phyloP scores from a whole-genome alignment of 805 yeast species.

The Candida schatavii region DNA sequence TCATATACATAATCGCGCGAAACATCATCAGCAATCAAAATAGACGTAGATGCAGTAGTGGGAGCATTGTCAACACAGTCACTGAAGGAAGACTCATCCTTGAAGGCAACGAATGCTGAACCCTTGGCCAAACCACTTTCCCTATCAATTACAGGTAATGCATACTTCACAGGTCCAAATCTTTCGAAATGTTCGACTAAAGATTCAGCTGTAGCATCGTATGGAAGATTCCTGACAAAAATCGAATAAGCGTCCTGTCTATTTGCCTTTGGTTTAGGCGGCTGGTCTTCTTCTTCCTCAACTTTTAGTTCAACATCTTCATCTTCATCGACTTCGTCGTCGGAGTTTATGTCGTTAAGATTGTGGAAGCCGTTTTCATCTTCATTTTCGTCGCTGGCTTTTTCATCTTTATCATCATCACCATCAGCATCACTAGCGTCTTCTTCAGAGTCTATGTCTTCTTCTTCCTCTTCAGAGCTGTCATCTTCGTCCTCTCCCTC shows the following conservation, averaged over 20 bases:
- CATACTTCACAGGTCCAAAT: constrained; percentile 89
- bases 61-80: constrained; percentile 81
- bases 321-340: constrained; percentile 29
- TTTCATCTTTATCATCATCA: constrained; percentile 32
- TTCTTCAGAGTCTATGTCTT: constrained; percentile 38
- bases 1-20: constrained; percentile 85
- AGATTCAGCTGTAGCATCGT: constrained; percentile 83
- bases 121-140: constrained; percentile 87
- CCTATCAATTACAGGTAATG: constrained; percentile 87
- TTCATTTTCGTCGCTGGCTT: constrained; percentile 21
- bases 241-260: constrained; percentile 69
- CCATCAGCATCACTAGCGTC: constrained; percentile 34
- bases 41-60: constrained; percentile 53
- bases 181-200: constrained; percentile 73
- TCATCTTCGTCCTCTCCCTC: constrained; percentile 35
- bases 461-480: constrained; percentile 37
- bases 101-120: constrained; percentile 91
- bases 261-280: constrained; percentile 43
- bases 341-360: constrained; percentile 31
- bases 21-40: constrained; percentile 89
- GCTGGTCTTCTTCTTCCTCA: constrained; percentile 23
- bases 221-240: constrained; percentile 91
- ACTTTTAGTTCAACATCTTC: constrained; percentile 22
- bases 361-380: constrained; percentile 27
- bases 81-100: constrained; percentile 55